Percentiles rank a stretch among this genome's conserved stretches.
Conservation (phyloP, 2,329 filamentous ascomycete species). For the Colletotrichum scovillei region DNA sequence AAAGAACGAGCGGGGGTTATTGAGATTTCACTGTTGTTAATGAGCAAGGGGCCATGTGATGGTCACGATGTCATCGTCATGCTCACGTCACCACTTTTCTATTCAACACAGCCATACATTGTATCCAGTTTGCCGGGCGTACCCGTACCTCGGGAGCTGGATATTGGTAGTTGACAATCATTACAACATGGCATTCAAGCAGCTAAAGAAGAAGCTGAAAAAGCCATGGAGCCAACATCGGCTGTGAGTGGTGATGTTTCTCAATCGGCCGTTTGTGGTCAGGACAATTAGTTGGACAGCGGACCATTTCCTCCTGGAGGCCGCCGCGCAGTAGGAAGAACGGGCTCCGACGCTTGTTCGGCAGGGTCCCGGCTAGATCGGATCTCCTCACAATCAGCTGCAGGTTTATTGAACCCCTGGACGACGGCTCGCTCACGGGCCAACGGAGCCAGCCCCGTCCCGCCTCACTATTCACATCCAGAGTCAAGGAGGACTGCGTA, state of each 20-base stretch:
- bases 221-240: background rate
- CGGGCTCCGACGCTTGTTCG: background rate
- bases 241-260: background rate
- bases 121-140: background rate
- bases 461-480: background rate
- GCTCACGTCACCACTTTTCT: background rate
- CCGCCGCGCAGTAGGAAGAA: background rate
- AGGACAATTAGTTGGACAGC: background rate
- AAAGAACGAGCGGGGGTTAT: background rate
- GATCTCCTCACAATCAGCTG: background rate
- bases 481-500: background rate
- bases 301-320: background rate
- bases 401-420: background rate
- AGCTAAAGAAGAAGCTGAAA: background rate
- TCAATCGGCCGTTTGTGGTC: background rate
- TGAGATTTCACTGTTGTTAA: background rate
- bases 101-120: background rate
- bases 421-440: background rate
- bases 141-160: background rate
- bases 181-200: background rate
- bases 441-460: background rate
- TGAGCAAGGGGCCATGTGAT: background rate
- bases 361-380: background rate
- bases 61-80: slow-evolving; percentile 1
- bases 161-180: background rate